Conservation (phyloP, 345 rosid genomes). For the Brassica rapa region DNA sequence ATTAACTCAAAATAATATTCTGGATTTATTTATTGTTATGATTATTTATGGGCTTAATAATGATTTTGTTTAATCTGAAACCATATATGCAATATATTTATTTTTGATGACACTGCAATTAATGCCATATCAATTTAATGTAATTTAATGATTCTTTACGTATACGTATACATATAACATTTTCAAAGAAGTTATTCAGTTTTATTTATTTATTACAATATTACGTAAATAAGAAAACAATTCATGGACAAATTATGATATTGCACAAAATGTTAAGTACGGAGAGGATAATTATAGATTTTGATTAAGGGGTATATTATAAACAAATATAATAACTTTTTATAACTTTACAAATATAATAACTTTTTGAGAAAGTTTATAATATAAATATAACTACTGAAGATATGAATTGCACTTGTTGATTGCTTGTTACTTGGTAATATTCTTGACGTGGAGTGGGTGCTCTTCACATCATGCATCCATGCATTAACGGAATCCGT, state of each 20-base stretch:
- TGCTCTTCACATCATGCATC: conserved; percentile 16
- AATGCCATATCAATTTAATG: neutral
- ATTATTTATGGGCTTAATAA: neutral
- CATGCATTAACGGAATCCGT: neutral
- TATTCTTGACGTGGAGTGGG: conserved; percentile 41
- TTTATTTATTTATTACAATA: neutral
- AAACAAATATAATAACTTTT: neutral
- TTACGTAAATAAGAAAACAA: neutral
- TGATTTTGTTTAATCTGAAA: neutral
- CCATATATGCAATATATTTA: neutral
- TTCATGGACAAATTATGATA: neutral
- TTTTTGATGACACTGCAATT: neutral
- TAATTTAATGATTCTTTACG: neutral
- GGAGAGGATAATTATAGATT: neutral
- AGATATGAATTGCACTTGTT: conserved; percentile 39
- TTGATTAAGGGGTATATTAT: neutral
- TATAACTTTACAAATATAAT: neutral
- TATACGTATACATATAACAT: neutral
- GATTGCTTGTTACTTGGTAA: conserved; percentile 32
- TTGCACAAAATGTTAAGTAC: neutral
- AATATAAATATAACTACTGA: neutral
- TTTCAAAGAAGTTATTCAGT: neutral
- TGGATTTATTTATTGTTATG: neutral
- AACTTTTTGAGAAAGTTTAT: neutral
- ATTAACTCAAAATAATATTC: neutral